These are phyloP conservation scores for Fusarium continuum DNA, from an alignment of 2,329 filamentous ascomycete genomes.

Conservation along the genomic window DNA sequence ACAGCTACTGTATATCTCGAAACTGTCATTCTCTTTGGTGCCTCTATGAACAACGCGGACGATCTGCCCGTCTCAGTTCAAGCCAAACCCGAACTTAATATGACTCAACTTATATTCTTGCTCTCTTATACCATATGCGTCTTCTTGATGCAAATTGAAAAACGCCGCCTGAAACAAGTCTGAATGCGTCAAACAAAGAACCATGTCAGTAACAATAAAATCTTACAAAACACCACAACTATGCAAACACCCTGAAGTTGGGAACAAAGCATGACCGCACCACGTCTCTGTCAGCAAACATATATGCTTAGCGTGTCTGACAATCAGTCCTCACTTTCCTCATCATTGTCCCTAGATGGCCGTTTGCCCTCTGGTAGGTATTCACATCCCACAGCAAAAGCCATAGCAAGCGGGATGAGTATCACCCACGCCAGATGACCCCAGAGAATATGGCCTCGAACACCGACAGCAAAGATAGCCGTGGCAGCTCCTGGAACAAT, in stretches of 20 bases:
- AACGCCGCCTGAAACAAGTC: not conserved
- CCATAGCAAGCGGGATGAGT: conserved; percentile 45
- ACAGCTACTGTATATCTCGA: too few species aligned
- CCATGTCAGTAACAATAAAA: not conserved
- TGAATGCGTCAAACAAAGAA: not conserved
- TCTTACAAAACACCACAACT: not conserved
- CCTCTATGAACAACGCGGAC: too few species aligned
- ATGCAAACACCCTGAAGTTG: not conserved
- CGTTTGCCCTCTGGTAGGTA: conserved; percentile 45
- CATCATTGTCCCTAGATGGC: conserved; percentile 11
- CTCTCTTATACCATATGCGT: not conserved
- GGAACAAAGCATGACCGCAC: not conserved
- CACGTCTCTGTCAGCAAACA: too few species aligned
- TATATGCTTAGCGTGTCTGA: too few species aligned
- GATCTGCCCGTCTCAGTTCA: too few species aligned
- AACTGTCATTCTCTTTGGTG: too few species aligned
- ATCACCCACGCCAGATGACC: conserved; percentile 62
- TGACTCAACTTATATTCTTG: not conserved
- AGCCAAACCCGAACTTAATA: too few species aligned
- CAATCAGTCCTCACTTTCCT: conserved; percentile 10
- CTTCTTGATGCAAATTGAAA: not conserved
- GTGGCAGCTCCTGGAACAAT: conserved; percentile 73
- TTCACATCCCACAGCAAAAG: conserved; percentile 39
- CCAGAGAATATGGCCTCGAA: conserved; percentile 65
- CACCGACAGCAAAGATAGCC: conserved; percentile 73